Base-by-base conservation (phyloP, 2,329 filamentous ascomycete species). In the Hypoxylon sp. region DNA sequence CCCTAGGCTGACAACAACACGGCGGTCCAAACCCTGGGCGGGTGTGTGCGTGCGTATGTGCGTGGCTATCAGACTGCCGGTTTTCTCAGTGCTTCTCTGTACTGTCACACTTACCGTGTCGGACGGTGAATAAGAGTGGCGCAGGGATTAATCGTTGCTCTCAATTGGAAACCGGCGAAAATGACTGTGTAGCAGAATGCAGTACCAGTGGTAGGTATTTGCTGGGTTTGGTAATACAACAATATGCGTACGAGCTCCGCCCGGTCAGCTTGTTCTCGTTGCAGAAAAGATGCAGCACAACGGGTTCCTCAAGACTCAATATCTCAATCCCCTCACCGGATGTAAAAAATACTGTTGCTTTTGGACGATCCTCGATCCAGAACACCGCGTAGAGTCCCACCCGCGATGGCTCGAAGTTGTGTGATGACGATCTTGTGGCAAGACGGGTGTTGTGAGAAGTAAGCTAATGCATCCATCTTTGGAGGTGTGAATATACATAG, bases 101-200 rank as follows among this genome's bases (percentile, higher is more conserved):
- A 39, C 62, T 50, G 69, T 69, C 59, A 64, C 66, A 69, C 65
- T 66, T 65, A 63, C 68, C 65, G 33, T 65, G 39, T 67, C 64
- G 46, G 62, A 54, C 65, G 62, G 65, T 60, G 59, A 71, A 52
- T 8, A 47, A 22, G 19, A 60, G 62, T 63, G 66, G 66, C 62
- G 66, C 66, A 62, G 53, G 62, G 53, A 53, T n/a, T 31, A 57
- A 66, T 69, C 54, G 48, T 47, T 63, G 10, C 52, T 60, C 44
- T 60, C 22, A 52, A 60, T 44, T 48, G 37, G 68, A 71, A 51
- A 71, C 69, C 69, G 69, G 69, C 50, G 50, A 69, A 65, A 52
- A 47, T 22, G 26, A 52, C 33, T 65, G 57, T 68, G 65, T 68
- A 60, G 58, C 54, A 55, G 62, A 63, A 69, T 59, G 61, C 59